These are phyloP conservation scores for Diaporthe sp. DNA, from an alignment of 2,329 filamentous ascomycete genomes.

Conservation along the genomic window DNA sequence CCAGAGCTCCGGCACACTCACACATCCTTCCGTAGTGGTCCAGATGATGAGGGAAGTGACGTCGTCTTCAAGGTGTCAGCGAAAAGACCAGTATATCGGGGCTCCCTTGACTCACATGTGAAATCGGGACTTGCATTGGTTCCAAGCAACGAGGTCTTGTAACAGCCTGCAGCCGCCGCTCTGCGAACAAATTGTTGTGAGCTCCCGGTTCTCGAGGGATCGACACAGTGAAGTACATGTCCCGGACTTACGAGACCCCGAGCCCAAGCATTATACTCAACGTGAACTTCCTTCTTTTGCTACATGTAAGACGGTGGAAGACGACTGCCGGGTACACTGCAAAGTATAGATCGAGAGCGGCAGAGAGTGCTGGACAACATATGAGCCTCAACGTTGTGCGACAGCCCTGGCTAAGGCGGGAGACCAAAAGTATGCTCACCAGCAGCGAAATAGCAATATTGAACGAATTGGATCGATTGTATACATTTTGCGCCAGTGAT, in stretches of 20 bases:
- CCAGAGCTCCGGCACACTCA: neutral
- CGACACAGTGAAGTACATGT: too few species aligned
- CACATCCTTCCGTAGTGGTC: conserved; percentile 14
- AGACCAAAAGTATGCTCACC: neutral
- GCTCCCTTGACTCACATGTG: neutral
- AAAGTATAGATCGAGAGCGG: conserved; percentile 25
- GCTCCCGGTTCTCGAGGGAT: neutral
- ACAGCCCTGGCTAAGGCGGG: neutral
- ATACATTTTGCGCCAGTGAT: conserved; percentile 4
- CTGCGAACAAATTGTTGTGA: neutral
- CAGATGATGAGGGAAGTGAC: neutral
- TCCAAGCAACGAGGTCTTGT: conserved; percentile 10
- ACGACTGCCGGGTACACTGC: conserved; percentile 15
- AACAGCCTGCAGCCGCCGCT: conserved; percentile 13
- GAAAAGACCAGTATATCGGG: neutral
- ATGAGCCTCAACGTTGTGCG: neutral
- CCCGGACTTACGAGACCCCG: neutral
- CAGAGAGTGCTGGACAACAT: conserved; percentile 5
- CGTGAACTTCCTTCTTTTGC: conserved; percentile 12
- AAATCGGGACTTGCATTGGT: conserved; percentile 24
- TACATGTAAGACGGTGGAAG: conserved; percentile 13
- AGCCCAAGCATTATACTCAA: conserved; percentile 25
- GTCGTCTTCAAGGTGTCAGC: neutral
- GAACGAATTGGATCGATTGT: conserved; percentile 10
- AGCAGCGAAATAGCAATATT: conserved; percentile 19